These are phyloP conservation scores for Populus euphratica DNA, from an alignment of 345 rosid genomes.

Conservation along the genomic window DNA sequence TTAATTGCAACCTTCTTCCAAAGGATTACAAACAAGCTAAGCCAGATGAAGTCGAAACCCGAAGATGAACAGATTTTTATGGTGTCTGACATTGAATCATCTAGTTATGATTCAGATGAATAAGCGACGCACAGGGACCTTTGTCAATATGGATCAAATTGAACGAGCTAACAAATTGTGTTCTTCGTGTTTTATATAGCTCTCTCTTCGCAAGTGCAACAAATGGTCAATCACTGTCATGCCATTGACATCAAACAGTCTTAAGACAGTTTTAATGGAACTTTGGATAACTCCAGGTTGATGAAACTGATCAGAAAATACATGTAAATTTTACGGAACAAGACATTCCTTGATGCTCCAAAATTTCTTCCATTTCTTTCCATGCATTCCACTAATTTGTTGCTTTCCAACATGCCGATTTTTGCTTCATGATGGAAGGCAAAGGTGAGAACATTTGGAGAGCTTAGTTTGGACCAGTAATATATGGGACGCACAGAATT, in stretches of 20 bases:
- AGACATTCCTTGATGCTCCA: neutral
- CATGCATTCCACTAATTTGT: no score
- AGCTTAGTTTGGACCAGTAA: no score
- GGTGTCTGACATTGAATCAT: slow-evolving; percentile 38
- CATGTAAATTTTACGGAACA: neutral
- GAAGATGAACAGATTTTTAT: slow-evolving; percentile 38
- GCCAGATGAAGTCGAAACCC: slow-evolving; percentile 30
- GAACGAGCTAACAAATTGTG: neutral
- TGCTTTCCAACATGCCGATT: no score
- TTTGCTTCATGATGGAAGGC: no score
- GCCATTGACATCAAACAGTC: neutral
- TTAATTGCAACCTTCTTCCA: slow-evolving; percentile 68
- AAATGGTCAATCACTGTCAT: neutral
- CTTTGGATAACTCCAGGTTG: neutral
- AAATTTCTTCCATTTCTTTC: neutral
- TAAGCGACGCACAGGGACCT: neutral
- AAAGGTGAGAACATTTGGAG: no score
- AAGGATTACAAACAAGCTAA: slow-evolving; percentile 39
- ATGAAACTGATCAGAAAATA: neutral
- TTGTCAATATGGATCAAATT: neutral
- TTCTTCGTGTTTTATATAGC: neutral
- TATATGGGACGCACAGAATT: no score
- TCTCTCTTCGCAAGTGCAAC: neutral
- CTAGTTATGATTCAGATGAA: slow-evolving; percentile 26
- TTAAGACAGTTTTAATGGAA: neutral